Evolutionary conservation across 78 protist species (phyloP).

Genomic region (Guillardia theta): DNA sequence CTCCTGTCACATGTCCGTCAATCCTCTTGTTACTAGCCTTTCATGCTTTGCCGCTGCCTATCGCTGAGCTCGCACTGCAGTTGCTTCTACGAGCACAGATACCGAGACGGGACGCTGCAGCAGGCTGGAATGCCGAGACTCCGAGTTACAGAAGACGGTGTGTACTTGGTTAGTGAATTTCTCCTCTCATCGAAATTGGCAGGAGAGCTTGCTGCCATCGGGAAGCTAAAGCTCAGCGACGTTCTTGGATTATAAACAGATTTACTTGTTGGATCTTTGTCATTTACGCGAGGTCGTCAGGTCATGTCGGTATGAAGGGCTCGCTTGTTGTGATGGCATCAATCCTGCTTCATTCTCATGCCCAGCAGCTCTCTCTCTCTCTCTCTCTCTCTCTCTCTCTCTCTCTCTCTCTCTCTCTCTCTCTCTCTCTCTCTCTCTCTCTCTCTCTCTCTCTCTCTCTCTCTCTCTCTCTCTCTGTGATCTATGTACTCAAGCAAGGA

Average conservation of each 20-base stretch:
- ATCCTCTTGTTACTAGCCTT: too few relatives aligned
- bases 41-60: too few relatives aligned
- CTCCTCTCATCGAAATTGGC: background rate
- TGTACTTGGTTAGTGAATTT: background rate
- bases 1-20: too few relatives aligned
- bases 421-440: background rate
- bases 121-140: background rate
- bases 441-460: background rate
- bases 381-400: background rate
- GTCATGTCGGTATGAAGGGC: too few relatives aligned
- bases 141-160: background rate
- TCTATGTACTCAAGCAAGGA: too few relatives aligned
- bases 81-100: constrained; percentile 16
- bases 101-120: background rate
- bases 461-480: background rate
- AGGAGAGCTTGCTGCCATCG: background rate
- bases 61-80: background rate
- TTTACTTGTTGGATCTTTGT: too few relatives aligned
- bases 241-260: too few relatives aligned
- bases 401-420: background rate
- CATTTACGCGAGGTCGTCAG: too few relatives aligned
- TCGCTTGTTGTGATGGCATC: too few relatives aligned
- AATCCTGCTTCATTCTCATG: background rate
- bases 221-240: background rate
- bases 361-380: background rate